These are phyloP conservation scores for Leccinum fallax DNA, from an alignment of 1,284 basidiomycete species.

Conservation along the genomic window DNA sequence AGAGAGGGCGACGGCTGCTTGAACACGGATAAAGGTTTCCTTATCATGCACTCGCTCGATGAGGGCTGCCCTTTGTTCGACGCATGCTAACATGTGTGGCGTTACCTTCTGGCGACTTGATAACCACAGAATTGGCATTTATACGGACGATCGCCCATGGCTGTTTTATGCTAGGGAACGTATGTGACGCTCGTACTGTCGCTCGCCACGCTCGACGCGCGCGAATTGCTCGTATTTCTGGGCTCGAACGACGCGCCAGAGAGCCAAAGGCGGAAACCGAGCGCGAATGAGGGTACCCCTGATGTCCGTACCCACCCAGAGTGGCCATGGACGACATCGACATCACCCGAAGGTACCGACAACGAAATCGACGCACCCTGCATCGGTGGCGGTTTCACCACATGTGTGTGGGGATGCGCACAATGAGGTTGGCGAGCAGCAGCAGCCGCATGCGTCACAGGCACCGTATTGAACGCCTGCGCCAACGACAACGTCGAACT, in stretches of 20 bases:
- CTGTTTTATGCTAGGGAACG: conserved; percentile 31
- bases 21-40: conserved; percentile 80
- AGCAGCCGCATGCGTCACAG: conserved; percentile 2
- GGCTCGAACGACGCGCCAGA: conserved; percentile 17
- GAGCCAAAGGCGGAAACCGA: conserved; percentile 12
- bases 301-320: not conserved
- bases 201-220: conserved; percentile 39
- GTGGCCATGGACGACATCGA: not conserved
- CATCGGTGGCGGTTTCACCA: conserved; percentile 33
- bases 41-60: conserved; percentile 87
- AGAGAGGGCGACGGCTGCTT: conserved; percentile 84
- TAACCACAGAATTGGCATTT: conserved; percentile 88
- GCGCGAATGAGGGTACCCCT: conserved; percentile 3
- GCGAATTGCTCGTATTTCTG: conserved; percentile 23
- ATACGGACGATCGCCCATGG: conserved; percentile 91
- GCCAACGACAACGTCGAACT: conserved; percentile 40
- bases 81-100: not conserved
- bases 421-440: conserved; percentile 5
- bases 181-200: conserved; percentile 27
- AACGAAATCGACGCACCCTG: conserved; percentile 28
- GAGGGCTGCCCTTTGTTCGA: conserved; percentile 52
- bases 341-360: conserved; percentile 17
- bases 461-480: conserved; percentile 36
- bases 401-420: not conserved
- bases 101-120: conserved; percentile 84